Percentiles rank a stretch among this genome's conserved stretches.
These are phyloP conservation scores for Fusarium coicis DNA, from an alignment of 2,329 filamentous ascomycete genomes.

Conservation along the genomic window DNA sequence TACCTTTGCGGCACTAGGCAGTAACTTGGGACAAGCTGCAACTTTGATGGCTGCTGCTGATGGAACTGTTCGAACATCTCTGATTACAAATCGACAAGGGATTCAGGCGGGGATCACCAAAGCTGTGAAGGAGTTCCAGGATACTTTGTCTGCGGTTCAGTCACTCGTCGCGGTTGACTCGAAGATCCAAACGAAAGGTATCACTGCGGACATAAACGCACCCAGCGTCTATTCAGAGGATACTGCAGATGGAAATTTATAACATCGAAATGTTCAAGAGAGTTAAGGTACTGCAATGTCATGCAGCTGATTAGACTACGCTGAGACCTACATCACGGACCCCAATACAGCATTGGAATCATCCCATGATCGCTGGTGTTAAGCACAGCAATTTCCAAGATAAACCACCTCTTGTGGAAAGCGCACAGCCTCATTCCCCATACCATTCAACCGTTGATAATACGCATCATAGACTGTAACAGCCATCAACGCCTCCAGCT, in stretches of 20 bases:
- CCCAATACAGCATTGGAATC: fast-evolving
- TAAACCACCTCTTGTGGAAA: background rate
- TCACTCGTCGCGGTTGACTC: fast-evolving
- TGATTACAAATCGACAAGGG: background rate
- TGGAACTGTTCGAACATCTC: fast-evolving
- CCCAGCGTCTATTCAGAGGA: background rate
- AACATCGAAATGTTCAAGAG: no score
- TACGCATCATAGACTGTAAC: background rate
- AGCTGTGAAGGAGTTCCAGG: fast-evolving
- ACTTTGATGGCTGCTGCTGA: fast-evolving
- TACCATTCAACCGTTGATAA: background rate
- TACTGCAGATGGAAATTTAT: no score
- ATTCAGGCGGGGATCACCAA: background rate
- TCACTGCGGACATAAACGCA: background rate
- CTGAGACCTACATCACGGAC: fast-evolving
- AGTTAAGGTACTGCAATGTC: no score
- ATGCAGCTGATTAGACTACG: no score
- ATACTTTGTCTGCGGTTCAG: background rate
- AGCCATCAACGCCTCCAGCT: background rate
- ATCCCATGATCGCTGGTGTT: fast-evolving
- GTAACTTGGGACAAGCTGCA: fast-evolving
- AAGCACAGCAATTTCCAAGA: background rate
- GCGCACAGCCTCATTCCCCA: background rate
- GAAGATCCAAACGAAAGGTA: fast-evolving
- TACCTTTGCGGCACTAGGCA: fast-evolving